Base-by-base conservation (phyloP, 2,329 filamentous ascomycete genomes). In the Seiridium unicorne region DNA sequence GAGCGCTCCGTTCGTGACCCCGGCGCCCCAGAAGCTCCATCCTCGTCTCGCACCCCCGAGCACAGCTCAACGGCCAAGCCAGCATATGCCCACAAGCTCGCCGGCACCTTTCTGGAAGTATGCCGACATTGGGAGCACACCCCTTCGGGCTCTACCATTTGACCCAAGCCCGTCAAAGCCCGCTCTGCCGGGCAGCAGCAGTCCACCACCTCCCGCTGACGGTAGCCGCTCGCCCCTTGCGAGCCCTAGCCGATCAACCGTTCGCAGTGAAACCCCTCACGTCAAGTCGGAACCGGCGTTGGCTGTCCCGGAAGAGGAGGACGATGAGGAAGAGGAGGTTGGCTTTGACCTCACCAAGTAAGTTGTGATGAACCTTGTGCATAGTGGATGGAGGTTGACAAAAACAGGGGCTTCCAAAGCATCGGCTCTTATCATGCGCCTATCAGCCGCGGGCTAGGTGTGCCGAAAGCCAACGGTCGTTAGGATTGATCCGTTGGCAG, bases 31-130 rank as follows among this genome's bases (percentile, higher is more conserved):
- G 49, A 84, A 88, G 55, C 87, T 92, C 62, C 86, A 91, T 63
- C 91, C 91, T 36, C 86, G 85, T 66, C 82, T 94, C 46, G 90
- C 89, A 1, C 92, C 92, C 36, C 91, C 91, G 0, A 93, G 89
- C 68, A 94, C 91, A 5, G 87, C 90, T 4, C 90, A 93, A 70
- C 82, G 91, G 59, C 92, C 92, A 8, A 93, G 90, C 70, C 90
- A 93, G 69, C 91, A 92, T 72, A 92, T 94, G 84, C 90, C 91
- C 40, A 93, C 92, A 51, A 92, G 89, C 66, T 93, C 90, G 38
- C 92, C 92, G 0, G 92, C 92, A 1, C 91, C 91, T 0, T 95
- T 96, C 74, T 96, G 92, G 92, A 93, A 91, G 73, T 95, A 91
- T 73, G 88, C 90, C 46, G 90, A 93, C 65, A 84, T 92, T 61